Conservation (phyloP, 768 basidiomycete genomes). For the Paxillus rubicundulus region DNA sequence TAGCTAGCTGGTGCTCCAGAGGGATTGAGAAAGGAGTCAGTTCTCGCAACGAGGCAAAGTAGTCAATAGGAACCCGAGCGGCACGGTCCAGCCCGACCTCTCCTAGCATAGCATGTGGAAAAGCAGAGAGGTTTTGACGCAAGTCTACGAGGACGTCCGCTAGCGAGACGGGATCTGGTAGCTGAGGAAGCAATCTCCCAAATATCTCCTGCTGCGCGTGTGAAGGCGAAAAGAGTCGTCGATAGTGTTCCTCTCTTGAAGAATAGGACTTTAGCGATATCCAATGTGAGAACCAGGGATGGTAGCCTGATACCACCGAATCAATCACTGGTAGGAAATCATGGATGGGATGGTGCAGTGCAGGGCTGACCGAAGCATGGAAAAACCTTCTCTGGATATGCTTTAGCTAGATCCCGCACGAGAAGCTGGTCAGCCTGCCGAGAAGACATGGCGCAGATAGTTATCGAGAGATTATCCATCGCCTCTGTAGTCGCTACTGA, state of each 20-base stretch:
- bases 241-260: slow-evolving; percentile 75
- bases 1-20: slow-evolving; percentile 71
- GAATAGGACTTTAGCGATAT: slow-evolving; percentile 49
- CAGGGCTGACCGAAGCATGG: slow-evolving; percentile 79
- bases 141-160: slow-evolving; percentile 57
- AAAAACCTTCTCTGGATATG: slow-evolving; percentile 65
- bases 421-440: slow-evolving; percentile 62
- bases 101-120: slow-evolving; percentile 79
- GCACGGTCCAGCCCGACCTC: slow-evolving; percentile 90
- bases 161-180: slow-evolving; percentile 74
- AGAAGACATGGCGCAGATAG: slow-evolving; percentile 83
- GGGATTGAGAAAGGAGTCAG: slow-evolving; percentile 80
- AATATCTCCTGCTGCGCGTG: slow-evolving; percentile 43
- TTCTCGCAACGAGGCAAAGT: slow-evolving; percentile 45
- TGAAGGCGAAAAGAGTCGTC: slow-evolving; percentile 55
- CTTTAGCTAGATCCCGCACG: slow-evolving; percentile 62
- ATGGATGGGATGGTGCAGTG: slow-evolving; percentile 9
- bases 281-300: slow-evolving; percentile 90
- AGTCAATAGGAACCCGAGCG: slow-evolving; percentile 68
- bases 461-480: slow-evolving; percentile 58
- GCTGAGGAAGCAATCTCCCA: slow-evolving; percentile 51
- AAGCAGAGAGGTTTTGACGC: slow-evolving; percentile 53
- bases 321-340: slow-evolving; percentile 8
- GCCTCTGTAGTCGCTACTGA: slow-evolving; percentile 46
- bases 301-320: slow-evolving; percentile 59